These are phyloP conservation scores for Calonectria fujianensis DNA, from an alignment of 2,329 filamentous ascomycete genomes.

Conservation along the genomic window DNA sequence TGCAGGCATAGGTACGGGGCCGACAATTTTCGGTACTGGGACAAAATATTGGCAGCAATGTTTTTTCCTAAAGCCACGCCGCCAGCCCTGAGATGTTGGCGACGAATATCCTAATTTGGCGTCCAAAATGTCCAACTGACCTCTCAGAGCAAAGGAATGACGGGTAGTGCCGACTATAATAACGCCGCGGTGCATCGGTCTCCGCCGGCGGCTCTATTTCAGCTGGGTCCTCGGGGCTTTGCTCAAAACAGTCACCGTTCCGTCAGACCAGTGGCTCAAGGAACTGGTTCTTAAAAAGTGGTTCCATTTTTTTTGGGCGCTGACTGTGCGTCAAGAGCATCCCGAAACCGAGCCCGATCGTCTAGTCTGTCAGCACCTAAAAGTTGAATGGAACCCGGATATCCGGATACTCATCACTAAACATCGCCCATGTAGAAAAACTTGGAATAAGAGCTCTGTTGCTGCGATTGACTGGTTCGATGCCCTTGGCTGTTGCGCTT, in stretches of 20 bases:
- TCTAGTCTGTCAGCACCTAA: constrained; percentile 35
- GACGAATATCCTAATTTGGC: constrained; percentile 35
- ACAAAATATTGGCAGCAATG: constrained; percentile 2
- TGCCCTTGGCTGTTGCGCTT: not conserved
- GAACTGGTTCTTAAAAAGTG: constrained; percentile 44
- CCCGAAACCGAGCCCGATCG: constrained; percentile 40
- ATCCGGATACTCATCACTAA: constrained; percentile 24
- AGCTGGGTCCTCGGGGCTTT: constrained; percentile 38
- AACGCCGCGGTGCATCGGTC: constrained; percentile 21
- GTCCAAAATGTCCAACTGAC: constrained; percentile 20
- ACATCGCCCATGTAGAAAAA: not conserved
- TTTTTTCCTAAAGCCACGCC: constrained; percentile 25
- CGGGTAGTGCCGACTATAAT: constrained; percentile 35
- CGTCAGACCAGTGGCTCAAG: constrained; percentile 36
- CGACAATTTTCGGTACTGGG: constrained; percentile 48
- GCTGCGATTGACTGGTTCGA: constrained; percentile 25
- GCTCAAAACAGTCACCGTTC: constrained; percentile 48
- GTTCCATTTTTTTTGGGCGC: constrained; percentile 19
- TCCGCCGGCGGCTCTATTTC: constrained; percentile 21
- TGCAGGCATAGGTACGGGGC: constrained; percentile 32
- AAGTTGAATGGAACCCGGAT: constrained; percentile 37
- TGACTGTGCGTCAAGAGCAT: constrained; percentile 33
- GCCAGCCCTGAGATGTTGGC: constrained; percentile 7
- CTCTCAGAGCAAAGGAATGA: constrained; percentile 49
- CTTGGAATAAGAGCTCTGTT: not conserved